phyloP scores from a whole-genome alignment of 2,329 filamentous ascomycete species.

The Penicillium nordicum region DNA sequence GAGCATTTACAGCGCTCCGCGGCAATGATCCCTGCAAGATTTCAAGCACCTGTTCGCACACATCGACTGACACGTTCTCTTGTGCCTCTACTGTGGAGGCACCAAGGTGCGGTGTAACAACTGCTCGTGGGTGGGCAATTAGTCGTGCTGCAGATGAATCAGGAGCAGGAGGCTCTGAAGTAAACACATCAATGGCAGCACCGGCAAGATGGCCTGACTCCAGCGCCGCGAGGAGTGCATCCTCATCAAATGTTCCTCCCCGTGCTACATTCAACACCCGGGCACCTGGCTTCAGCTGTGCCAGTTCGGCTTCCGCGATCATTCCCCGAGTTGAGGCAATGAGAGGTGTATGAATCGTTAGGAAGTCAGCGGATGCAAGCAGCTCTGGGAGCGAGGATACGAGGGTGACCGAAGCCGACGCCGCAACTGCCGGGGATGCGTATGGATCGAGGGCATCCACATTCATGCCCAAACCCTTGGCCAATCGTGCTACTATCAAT shows the following conservation, averaged over 20 bases:
- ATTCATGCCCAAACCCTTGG: constrained; percentile 72
- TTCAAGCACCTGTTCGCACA: constrained; percentile 73
- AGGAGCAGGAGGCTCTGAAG: constrained; percentile 66
- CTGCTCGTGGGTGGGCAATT: constrained; percentile 66
- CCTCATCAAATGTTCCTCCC: constrained; percentile 76
- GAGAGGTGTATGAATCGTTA: constrained; percentile 78
- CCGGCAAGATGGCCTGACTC: constrained; percentile 69
- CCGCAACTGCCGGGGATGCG: constrained; percentile 68
- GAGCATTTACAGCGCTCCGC: constrained; percentile 74
- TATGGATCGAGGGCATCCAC: constrained; percentile 74
- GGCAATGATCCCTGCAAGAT: constrained; percentile 71
- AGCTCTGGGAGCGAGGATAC: constrained; percentile 58
- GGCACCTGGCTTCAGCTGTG: constrained; percentile 68
- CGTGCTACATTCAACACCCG: constrained; percentile 75
- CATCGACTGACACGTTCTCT: constrained; percentile 78
- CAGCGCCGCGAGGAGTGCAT: constrained; percentile 66
- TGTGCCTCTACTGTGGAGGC: constrained; percentile 79
- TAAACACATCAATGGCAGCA: constrained; percentile 77
- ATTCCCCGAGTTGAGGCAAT: constrained; percentile 73
- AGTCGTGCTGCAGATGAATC: constrained; percentile 60
- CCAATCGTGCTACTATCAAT: constrained; percentile 74
- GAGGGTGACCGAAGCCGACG: constrained; percentile 63
- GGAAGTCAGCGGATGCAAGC: constrained; percentile 66
- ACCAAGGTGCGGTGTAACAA: constrained; percentile 75
- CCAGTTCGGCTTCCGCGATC: constrained; percentile 64